A percentile compares a stretch with the other conserved stretches of the same genome.
Evolutionary conservation across 1,284 basidiomycete species (phyloP).

Genomic region (Ceratobasidium sp.): DNA sequence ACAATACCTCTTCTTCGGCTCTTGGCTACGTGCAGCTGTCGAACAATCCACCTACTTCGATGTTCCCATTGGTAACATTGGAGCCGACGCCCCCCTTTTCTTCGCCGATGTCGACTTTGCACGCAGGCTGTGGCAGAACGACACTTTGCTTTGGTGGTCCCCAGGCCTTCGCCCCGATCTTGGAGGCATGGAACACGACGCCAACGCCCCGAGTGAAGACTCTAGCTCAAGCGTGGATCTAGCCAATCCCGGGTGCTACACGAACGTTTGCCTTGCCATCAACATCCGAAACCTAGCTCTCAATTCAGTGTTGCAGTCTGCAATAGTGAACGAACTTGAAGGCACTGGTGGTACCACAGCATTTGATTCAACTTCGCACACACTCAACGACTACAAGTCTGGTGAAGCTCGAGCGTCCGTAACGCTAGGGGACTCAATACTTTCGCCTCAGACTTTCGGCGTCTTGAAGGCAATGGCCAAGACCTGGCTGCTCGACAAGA

Average conservation of each 20-base stretch:
- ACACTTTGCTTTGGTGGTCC: constrained; percentile 98
- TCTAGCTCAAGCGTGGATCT: constrained; percentile 56
- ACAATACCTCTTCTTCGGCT: constrained; percentile 80
- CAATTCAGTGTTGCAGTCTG: constrained; percentile 92
- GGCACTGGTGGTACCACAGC: constrained; percentile 91
- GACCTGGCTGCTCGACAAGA: constrained; percentile 85
- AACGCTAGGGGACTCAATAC: constrained; percentile 87
- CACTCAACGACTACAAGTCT: constrained; percentile 87
- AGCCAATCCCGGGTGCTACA: constrained; percentile 87
- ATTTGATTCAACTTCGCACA: constrained; percentile 92
- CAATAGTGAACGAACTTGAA: constrained; percentile 95
- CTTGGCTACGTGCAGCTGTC: constrained; percentile 83
- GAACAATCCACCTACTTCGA: constrained; percentile 91
- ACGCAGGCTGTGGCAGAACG: constrained; percentile 82
- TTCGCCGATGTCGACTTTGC: constrained; percentile 93
- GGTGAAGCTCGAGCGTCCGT: constrained; percentile 79
- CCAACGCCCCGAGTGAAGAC: constrained; percentile 65
- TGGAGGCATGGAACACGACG: constrained; percentile 91
- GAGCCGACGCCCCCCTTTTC: constrained; percentile 86
- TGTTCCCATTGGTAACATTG: constrained; percentile 90
- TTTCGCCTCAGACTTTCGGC: constrained; percentile 89
- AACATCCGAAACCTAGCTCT: constrained; percentile 92
- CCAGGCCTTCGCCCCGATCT: constrained; percentile 88
- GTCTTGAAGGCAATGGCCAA: constrained; percentile 91
- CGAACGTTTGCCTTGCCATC: constrained; percentile 92